phyloP scores from a whole-genome alignment of 106 monocot genomes.

The Phalaenopsis equestris region DNA sequence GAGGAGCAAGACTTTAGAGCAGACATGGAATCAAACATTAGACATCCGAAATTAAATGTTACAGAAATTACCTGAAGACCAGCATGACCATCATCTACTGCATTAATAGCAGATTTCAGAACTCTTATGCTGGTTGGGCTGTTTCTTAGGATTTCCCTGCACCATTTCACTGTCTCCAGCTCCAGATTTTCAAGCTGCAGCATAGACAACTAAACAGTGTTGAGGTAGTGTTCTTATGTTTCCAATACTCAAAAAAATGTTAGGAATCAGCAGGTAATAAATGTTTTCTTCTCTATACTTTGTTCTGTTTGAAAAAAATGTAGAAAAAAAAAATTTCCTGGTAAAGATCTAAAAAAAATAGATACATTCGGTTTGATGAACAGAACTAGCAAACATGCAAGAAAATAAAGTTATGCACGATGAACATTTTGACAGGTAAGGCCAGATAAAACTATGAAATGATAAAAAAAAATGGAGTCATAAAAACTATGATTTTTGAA shows the following conservation, averaged over 20 bases:
- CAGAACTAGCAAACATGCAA: neutral
- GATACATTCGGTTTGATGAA: too few species aligned
- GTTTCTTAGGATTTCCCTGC: conserved; percentile 73
- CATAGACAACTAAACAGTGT: neutral
- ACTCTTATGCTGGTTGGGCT: conserved; percentile 91
- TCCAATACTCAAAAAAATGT: neutral
- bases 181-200: conserved; percentile 80
- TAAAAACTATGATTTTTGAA: neutral
- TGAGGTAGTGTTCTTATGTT: neutral
- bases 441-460: neutral
- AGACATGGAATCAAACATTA: neutral
- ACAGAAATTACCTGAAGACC: conserved; percentile 76
- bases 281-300: too few species aligned
- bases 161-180: conserved; percentile 79
- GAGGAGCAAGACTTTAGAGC: neutral
- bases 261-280: neutral
- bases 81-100: conserved; percentile 95
- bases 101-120: conserved; percentile 89
- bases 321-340: too few species aligned
- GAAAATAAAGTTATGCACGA: neutral
- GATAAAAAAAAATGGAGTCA: neutral
- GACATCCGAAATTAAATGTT: neutral
- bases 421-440: neutral
- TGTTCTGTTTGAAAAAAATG: too few species aligned
- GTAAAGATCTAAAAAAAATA: too few species aligned